Evolutionary conservation across 306 rosid genomes (phyloP), one percentile per base, ranked within the genome.

Genomic region (Malus fusca): DNA sequence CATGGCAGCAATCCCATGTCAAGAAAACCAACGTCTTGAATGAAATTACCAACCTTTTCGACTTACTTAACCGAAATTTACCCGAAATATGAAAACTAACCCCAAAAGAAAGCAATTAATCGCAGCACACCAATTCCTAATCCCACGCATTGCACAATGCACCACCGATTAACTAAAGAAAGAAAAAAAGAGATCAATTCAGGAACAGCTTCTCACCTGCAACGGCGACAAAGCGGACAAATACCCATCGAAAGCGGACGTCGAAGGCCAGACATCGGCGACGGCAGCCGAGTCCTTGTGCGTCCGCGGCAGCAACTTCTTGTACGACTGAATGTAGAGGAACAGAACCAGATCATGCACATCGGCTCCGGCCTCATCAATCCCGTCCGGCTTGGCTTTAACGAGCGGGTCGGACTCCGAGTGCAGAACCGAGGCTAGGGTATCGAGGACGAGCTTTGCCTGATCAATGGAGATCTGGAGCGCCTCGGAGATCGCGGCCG

Each of bases 191-290:
- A 8, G 9, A 66, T 64, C 48, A 67, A 72, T 42, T 11, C n/a
- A 77, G 33, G 68, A 68, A 23, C 72, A 68, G 61, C n/a, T 43
- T 3, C 73, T 80, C 69, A 95, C 98, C 99, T 96, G 99, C 83
- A 96, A 88, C 30, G 99, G 99, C 37, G 99, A 92, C 70, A 96
- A 89, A 68, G 99, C 99, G 35, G 99, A 96, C 84, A 96, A 77
- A 82, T 96, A 96, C 12, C 99, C 99, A 75, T 96, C 99, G 73
- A 96, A 96, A 46, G 99, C 99, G 19, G 99, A 96, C n/a, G 98
- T 92, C 3, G 99, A 96, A 35, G 99, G 99, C 99, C 99, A 96
- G 12, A 96, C 99, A 52, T 96, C 99, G 22, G 94, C 88, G 11
- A 96, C 97, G 5, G 99, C 81, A 10, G 94, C 99, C 30, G 99